Evolutionary conservation across 176 grass and related monocot genomes (phyloP).

Genomic region (Triticum dicoccoides): DNA sequence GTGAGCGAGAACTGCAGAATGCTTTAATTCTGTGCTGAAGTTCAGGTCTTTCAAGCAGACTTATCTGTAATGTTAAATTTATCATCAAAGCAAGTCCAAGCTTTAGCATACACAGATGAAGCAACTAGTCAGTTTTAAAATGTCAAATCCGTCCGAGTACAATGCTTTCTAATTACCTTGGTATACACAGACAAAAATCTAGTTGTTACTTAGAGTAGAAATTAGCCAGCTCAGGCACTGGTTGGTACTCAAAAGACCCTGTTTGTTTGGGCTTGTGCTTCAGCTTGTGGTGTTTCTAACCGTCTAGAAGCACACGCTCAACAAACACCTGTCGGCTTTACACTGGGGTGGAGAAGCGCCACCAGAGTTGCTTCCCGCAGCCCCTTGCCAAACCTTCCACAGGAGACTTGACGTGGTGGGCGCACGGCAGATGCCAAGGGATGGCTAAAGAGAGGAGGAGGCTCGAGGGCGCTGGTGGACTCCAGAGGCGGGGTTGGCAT

Average conservation of each 20-base stretch:
- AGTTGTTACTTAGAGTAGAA: neutral
- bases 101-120: neutral
- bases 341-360: neutral
- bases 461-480: too few relatives aligned
- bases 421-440: too few relatives aligned
- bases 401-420: neutral
- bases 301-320: neutral
- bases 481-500: too few relatives aligned
- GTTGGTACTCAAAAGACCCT: neutral
- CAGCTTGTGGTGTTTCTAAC: neutral
- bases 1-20: constrained; percentile 66
- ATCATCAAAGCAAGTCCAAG: constrained; percentile 6
- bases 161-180: neutral
- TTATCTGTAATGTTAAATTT: constrained; percentile 70
- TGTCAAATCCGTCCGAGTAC: neutral
- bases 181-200: neutral
- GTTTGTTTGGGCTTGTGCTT: constrained; percentile 1
- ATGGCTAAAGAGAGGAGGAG: too few relatives aligned
- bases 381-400: neutral
- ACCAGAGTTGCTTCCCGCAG: neutral
- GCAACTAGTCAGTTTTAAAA: constrained; percentile 11
- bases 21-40: constrained; percentile 88
- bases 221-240: neutral
- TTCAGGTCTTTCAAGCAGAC: constrained; percentile 78
- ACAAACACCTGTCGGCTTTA: neutral